Evolutionary conservation across 2,329 filamentous ascomycete genomes (phyloP).

Genomic region (Fusarium sp.): DNA sequence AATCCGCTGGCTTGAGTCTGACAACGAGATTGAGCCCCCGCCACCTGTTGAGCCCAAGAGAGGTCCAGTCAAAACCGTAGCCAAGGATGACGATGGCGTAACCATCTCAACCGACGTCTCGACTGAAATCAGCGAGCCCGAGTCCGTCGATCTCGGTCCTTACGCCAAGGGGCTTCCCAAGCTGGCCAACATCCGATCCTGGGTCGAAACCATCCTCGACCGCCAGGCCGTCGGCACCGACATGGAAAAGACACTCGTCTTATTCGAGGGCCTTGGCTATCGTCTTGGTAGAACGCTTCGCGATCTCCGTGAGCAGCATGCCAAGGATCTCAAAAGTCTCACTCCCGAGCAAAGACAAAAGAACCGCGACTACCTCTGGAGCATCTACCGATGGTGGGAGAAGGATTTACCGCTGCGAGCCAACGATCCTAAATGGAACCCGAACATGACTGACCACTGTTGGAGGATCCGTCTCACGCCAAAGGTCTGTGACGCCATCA

Average conservation of each 20-base stretch:
- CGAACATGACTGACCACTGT: not conserved
- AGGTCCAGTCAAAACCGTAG: not conserved
- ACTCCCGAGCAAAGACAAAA: conserved; percentile 11
- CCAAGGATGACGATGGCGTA: conserved; percentile 5
- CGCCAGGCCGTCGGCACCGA: not conserved
- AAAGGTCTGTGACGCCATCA: conserved; percentile 47
- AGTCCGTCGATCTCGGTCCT: conserved; percentile 13
- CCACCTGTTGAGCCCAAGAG: not conserved
- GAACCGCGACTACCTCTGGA: conserved; percentile 27
- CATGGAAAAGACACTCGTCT: conserved; percentile 18
- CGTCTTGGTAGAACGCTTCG: conserved; percentile 54
- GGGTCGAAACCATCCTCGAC: not conserved
- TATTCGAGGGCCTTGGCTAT: conserved; percentile 50
- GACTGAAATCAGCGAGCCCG: conserved; percentile 18
- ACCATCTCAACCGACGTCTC: conserved; percentile 20
- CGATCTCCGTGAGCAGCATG: conserved; percentile 15
- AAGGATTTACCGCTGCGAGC: conserved; percentile 28
- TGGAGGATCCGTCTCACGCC: conserved; percentile 24
- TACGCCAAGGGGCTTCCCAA: conserved; percentile 33
- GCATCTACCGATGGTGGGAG: conserved; percentile 27
- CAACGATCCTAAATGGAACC: conserved; percentile 31
- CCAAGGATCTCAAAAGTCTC: conserved; percentile 11
- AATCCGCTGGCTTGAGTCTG: conserved; percentile 26
- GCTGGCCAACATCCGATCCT: conserved; percentile 19
- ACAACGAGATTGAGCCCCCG: conserved; percentile 2